phyloP scores from a whole-genome alignment of 805 yeast genomes.

The Wickerhamomyces bovis region DNA sequence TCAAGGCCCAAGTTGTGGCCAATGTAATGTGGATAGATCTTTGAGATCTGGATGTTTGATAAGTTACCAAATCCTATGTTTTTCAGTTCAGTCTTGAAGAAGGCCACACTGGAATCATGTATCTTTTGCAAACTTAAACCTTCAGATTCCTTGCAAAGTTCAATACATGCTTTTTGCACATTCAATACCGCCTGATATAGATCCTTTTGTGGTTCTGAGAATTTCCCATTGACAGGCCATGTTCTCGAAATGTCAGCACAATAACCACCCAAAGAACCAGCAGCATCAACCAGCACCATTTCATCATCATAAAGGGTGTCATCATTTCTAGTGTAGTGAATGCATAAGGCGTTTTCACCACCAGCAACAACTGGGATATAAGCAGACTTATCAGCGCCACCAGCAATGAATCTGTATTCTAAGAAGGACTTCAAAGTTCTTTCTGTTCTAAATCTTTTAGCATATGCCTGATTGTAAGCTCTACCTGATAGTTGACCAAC shows the following conservation, averaged over 20 bases:
- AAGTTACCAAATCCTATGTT: constrained; percentile 59
- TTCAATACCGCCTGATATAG: constrained; percentile 82
- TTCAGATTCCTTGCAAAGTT: constrained; percentile 49
- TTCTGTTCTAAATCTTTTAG: constrained; percentile 61
- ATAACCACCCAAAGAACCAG: constrained; percentile 90
- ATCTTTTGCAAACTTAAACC: constrained; percentile 62
- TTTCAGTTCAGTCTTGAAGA: constrained; percentile 56
- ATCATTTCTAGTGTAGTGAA: constrained; percentile 92
- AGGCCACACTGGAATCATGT: constrained; percentile 60
- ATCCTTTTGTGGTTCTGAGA: constrained; percentile 75
- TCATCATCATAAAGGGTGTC: constrained; percentile 73
- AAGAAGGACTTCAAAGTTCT: constrained; percentile 72
- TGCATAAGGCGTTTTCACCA: constrained; percentile 82
- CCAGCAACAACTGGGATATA: constrained; percentile 96
- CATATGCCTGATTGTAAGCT: constrained; percentile 80
- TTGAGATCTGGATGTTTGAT: constrained; percentile 45
- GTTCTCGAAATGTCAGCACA: constrained; percentile 94
- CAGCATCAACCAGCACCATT: constrained; percentile 89
- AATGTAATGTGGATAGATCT: constrained; percentile 83
- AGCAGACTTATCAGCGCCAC: constrained; percentile 88
- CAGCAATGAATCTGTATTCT: constrained; percentile 74
- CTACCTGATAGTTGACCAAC: constrained; percentile 81
- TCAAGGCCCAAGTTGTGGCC: constrained; percentile 96
- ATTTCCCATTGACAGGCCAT: constrained; percentile 83
- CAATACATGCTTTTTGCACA: constrained; percentile 76